phyloP scores from a whole-genome alignment of 805 yeast species.

The Kodamaea kakaduensis region DNA sequence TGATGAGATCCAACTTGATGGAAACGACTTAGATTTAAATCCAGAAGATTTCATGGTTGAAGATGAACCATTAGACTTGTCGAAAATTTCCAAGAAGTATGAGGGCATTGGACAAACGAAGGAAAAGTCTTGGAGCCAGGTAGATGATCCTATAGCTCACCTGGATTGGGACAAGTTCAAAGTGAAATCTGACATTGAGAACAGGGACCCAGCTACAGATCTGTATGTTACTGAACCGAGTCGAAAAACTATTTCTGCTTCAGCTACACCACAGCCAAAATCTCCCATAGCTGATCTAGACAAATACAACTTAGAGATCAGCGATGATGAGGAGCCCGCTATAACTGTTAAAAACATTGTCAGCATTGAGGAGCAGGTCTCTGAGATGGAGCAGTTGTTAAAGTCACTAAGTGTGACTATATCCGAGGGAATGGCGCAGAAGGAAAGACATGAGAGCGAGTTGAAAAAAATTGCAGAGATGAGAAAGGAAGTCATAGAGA shows the following conservation, averaged over 20 bases:
- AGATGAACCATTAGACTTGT: constrained; percentile 10
- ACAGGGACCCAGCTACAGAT: too few relatives aligned
- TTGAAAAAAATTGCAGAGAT: background rate
- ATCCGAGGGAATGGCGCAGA: background rate
- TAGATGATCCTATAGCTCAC: too few relatives aligned
- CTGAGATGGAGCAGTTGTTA: background rate
- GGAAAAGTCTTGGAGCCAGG: too few relatives aligned
- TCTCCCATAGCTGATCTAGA: too few relatives aligned
- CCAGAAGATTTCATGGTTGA: constrained; percentile 6
- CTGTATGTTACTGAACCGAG: too few relatives aligned
- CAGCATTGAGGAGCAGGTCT: constrained; percentile 6
- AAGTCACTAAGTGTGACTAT: background rate
- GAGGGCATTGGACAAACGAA: too few relatives aligned
- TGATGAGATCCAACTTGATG: constrained; percentile 6
- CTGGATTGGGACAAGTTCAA: too few relatives aligned
- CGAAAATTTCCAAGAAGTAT: too few relatives aligned
- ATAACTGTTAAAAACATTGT: constrained; percentile 2
- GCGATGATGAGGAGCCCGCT: constrained; percentile 5
- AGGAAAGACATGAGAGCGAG: background rate
- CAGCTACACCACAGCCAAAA: too few relatives aligned
- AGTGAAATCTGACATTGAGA: too few relatives aligned
- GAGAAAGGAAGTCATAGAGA: background rate
- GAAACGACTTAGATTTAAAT: constrained; percentile 5
- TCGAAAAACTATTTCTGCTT: background rate
- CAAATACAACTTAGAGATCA: constrained; percentile 7